These are phyloP conservation scores for Acmispon strigosus DNA, from an alignment of 306 rosid species.

Conservation along the genomic window DNA sequence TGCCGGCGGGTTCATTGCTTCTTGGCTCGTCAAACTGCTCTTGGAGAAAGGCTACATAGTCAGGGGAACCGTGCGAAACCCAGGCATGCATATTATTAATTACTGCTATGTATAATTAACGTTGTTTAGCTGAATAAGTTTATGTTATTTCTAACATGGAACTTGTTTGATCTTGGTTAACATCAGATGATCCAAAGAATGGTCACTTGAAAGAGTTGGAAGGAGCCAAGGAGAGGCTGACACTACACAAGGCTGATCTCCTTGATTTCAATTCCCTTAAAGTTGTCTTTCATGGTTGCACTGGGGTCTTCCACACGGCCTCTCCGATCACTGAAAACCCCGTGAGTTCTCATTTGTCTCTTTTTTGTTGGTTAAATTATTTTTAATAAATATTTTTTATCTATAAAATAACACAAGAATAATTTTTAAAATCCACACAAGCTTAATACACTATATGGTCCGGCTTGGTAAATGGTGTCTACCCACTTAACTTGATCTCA, in stretches of 20 bases:
- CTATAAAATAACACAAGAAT: too few species aligned
- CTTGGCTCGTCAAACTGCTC: slow-evolving; percentile 71
- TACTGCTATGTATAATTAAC: too few species aligned
- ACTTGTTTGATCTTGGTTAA: too few species aligned
- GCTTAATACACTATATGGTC: too few species aligned
- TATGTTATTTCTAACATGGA: too few species aligned
- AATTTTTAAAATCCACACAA: too few species aligned
- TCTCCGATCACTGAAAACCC: slow-evolving; percentile 81
- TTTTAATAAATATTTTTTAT: too few species aligned
- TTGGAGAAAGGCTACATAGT: slow-evolving; percentile 65
- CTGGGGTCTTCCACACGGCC: slow-evolving; percentile 74
- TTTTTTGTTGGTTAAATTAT: too few species aligned
- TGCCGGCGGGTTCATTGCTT: slow-evolving; percentile 87
- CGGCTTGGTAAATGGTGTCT: too few species aligned
- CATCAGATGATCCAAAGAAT: slow-evolving; percentile 59
- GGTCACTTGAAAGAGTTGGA: slow-evolving; percentile 60
- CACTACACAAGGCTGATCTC: slow-evolving; percentile 56
- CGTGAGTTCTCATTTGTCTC: slow-evolving; percentile 27
- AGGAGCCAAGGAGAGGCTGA: slow-evolving; percentile 67
- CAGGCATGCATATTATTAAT: slow-evolving; percentile 54
- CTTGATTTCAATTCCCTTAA: slow-evolving; percentile 46
- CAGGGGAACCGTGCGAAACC: slow-evolving; percentile 74
- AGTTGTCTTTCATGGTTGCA: slow-evolving; percentile 48
- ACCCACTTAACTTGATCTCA: too few species aligned
- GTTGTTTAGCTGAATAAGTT: too few species aligned